Evolutionary conservation across 768 basidiomycete genomes (phyloP).

Genomic region (Sistotremastrum suecicum): DNA sequence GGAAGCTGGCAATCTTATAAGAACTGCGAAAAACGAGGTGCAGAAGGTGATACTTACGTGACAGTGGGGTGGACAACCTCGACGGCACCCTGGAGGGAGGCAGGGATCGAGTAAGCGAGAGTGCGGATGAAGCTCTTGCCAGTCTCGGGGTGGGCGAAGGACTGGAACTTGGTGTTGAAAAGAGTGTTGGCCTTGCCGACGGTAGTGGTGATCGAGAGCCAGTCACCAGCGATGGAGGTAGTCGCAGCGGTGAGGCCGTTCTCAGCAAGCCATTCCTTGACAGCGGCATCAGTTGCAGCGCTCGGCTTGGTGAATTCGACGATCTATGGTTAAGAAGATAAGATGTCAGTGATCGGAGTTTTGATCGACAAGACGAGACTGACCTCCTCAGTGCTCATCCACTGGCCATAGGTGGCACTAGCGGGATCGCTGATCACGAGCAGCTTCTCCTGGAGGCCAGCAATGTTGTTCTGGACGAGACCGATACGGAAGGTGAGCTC

Average conservation of each 20-base stretch:
- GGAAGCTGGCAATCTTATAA: background rate
- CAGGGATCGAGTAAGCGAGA: conserved; percentile 16
- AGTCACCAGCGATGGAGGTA: conserved; percentile 15
- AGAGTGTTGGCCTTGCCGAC: conserved; percentile 16
- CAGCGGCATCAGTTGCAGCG: conserved; percentile 11
- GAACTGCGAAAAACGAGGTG: background rate
- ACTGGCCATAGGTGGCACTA: conserved; percentile 14
- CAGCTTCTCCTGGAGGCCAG: conserved; percentile 6
- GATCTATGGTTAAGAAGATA: conserved; percentile 7
- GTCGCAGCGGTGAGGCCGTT: conserved; percentile 11
- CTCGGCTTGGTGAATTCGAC: conserved; percentile 17
- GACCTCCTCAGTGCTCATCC: conserved; percentile 21
- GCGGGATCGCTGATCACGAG: conserved; percentile 5
- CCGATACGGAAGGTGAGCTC: conserved; percentile 7
- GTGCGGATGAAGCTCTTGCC: conserved; percentile 14
- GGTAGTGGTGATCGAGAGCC: conserved; percentile 15
- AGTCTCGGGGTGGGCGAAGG: conserved; percentile 12
- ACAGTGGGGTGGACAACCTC: conserved; percentile 19
- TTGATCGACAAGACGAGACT: background rate
- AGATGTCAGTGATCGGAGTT: background rate
- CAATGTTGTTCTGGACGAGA: conserved; percentile 5
- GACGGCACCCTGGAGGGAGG: conserved; percentile 11
- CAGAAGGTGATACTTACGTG: conserved; percentile 6
- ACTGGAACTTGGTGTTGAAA: conserved; percentile 14
- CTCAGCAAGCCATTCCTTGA: conserved; percentile 13